Base-by-base conservation (phyloP, 306 rosid genomes). In the Cicer chorassanicum region DNA sequence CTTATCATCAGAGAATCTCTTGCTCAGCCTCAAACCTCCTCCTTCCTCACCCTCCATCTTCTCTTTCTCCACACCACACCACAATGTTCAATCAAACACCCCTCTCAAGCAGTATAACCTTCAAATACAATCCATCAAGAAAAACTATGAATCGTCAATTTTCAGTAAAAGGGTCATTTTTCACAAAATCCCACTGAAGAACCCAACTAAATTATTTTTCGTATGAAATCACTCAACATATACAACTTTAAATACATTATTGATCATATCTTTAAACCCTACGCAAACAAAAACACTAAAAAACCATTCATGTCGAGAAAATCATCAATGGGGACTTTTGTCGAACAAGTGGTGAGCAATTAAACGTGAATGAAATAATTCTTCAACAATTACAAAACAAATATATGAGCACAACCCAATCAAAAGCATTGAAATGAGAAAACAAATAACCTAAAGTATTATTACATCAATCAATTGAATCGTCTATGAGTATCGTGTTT, bases 41-140 rank as follows among this genome's bases (percentile, higher is more conserved):
- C 88, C 96, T 77, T 90, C 96, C 74, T 93, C 98, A 1, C 97
- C 98, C 36, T 93, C 98, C 97, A 91, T 91, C 80, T 56, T 61
- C 59, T 45, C 70, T 42, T 65, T 43, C 70, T 43, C n/a, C 51
- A 43, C 16, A 42, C n/a, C 51, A 43, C 16, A 42, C 70, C 51
- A 65, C 39, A 43, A 12, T 18, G 3, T 43, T 43, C 18, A 43
- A 65, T 18, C 53, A 4, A 65, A 41, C 36, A 12, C 54, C 11
- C 70, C n/a, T 42, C 38, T 42, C 38, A 41, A 65, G 36, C 36
- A 42, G 36, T 29, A 16, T 41, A 65, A 65, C 16, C 49, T 65
- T 16, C 49, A 65, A 16, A 15, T 15, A 34, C 5, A 65, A 41
- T 6, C 38, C 70, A 65, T 41, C 51, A 65, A 65, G 0, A 18